Evolutionary conservation across 2,329 filamentous ascomycete species (phyloP).

Genomic region (Scopulariopsis brevicaulis): DNA sequence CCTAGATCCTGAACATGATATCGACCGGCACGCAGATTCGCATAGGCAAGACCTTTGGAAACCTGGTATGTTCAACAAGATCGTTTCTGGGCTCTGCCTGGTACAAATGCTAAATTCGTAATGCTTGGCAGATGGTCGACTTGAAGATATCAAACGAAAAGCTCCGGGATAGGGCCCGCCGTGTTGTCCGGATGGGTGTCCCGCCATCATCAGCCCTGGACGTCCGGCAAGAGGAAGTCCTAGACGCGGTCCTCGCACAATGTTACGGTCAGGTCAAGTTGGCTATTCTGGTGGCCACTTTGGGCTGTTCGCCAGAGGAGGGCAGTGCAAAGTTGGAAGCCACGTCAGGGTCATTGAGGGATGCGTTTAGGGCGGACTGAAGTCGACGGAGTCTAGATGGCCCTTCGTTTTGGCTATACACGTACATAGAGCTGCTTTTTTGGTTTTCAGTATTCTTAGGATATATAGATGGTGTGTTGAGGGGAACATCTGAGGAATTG

Average conservation of each 20-base stretch:
- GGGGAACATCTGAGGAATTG: too few relatives aligned
- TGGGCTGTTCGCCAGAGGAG: not conserved
- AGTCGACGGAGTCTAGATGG: not conserved
- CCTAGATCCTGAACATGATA: constrained; percentile 9
- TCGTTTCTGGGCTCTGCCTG: not conserved
- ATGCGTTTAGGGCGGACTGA: not conserved
- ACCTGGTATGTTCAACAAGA: constrained; percentile 5
- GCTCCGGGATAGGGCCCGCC: constrained; percentile 1
- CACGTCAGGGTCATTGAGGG: not conserved
- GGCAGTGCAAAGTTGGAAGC: not conserved
- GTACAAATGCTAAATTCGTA: not conserved
- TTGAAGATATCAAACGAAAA: constrained; percentile 5
- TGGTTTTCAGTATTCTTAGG: too few relatives aligned
- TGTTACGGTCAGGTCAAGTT: constrained; percentile 6
- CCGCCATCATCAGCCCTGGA: constrained; percentile 5
- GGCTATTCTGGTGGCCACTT: not conserved
- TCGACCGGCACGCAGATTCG: constrained; percentile 7
- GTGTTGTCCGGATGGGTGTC: constrained; percentile 1
- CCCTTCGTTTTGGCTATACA: not conserved
- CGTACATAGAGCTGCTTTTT: not conserved
- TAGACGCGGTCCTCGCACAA: constrained; percentile 3
- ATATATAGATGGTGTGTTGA: too few relatives aligned
- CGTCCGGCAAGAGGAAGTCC: constrained; percentile 1
- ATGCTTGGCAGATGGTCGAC: constrained; percentile 2
- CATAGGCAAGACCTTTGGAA: constrained; percentile 9